Conservation (phyloP, 352 stramenopile species). For the Globisporangium irregulare region DNA sequence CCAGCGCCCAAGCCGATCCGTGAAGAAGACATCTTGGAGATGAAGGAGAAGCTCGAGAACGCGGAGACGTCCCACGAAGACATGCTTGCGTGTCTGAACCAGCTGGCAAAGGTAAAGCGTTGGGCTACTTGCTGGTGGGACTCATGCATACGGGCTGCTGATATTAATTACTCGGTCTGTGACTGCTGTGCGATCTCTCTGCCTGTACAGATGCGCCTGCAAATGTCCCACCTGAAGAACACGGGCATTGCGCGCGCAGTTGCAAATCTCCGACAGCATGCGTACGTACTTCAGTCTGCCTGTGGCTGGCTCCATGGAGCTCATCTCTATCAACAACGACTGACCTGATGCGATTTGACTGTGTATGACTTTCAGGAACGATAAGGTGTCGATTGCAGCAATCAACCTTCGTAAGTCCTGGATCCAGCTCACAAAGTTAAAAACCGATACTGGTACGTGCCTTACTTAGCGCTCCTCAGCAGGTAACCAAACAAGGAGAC, state of each 20-base stretch:
- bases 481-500: not conserved
- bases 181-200: not conserved
- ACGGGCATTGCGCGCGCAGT: conserved; percentile 64
- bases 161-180: too few species aligned
- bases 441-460: conserved; percentile 24
- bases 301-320: not conserved
- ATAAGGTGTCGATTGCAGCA: conserved; percentile 71
- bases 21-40: conserved; percentile 48
- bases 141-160: too few species aligned
- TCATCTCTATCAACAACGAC: not conserved
- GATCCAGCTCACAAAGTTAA: conserved; percentile 63
- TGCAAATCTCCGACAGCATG: conserved; percentile 66
- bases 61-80: conserved; percentile 62
- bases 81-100: conserved; percentile 49
- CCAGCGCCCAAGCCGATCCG: conserved; percentile 45
- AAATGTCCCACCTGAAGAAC: conserved; percentile 62
- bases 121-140: too few species aligned
- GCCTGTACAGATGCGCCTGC: conserved; percentile 49
- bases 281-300: conserved; percentile 31
- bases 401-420: conserved; percentile 65
- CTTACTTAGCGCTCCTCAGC: not conserved
- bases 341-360: not conserved
- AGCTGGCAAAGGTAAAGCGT: conserved; percentile 39
- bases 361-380: conserved; percentile 40
- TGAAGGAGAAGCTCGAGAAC: conserved; percentile 59